These are phyloP conservation scores for Skeletonema grethae DNA, from an alignment of 108 stramenopile species.

Conservation along the genomic window DNA sequence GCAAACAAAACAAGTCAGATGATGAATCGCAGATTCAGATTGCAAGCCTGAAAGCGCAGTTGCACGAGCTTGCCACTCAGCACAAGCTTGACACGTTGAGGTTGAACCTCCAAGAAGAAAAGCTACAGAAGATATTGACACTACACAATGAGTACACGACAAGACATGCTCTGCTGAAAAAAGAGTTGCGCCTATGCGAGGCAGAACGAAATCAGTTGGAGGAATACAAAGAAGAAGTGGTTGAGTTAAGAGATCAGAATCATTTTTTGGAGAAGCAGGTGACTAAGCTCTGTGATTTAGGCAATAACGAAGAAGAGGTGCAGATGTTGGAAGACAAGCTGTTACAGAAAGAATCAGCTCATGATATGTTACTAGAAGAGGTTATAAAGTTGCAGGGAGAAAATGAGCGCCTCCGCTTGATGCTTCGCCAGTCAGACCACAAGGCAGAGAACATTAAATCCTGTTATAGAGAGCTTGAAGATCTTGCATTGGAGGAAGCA, in stretches of 20 bases:
- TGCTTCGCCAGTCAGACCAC: slow-evolving; percentile 6
- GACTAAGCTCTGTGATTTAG: neutral
- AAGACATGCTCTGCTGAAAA: slow-evolving; percentile 20
- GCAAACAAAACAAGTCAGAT: slow-evolving; percentile 7
- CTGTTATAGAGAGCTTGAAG: slow-evolving; percentile 1
- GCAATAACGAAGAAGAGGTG: neutral
- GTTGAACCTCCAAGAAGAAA: slow-evolving; percentile 23
- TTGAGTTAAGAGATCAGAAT: slow-evolving; percentile 34
- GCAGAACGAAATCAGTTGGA: slow-evolving; percentile 15
- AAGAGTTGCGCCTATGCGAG: slow-evolving; percentile 14
- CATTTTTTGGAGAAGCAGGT: slow-evolving; percentile 36
- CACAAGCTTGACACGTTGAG: slow-evolving; percentile 21
- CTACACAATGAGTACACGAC: slow-evolving; percentile 38
- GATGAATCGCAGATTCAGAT: neutral
- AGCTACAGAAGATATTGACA: slow-evolving; percentile 24
- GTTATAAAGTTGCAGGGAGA: neutral
- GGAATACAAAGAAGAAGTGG: slow-evolving; percentile 18
- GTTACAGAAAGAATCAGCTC: neutral
- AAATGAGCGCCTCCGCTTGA: slow-evolving; percentile 3
- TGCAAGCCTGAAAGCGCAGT: slow-evolving; percentile 12
- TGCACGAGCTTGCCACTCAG: slow-evolving; percentile 22
- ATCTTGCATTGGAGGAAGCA: slow-evolving; percentile 1
- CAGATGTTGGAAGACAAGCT: neutral
- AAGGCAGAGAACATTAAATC: slow-evolving; percentile 4
- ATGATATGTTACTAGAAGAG: neutral